Evolutionary conservation across 2,329 filamentous ascomycete genomes (phyloP).

Genomic region (Penicillium sp.): DNA sequence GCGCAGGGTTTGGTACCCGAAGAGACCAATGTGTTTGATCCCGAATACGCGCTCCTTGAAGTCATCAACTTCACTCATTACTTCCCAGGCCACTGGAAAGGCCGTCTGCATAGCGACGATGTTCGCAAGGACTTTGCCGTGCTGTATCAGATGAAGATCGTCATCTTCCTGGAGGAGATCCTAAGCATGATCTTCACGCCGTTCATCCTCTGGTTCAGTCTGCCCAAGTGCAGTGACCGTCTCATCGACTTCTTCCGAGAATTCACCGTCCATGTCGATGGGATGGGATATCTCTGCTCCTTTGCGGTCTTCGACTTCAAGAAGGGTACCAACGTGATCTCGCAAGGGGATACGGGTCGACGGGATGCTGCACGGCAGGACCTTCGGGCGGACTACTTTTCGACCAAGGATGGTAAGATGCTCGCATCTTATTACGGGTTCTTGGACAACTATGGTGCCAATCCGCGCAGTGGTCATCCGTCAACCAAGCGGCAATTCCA

Average conservation of each 20-base stretch:
- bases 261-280: slow-evolving; percentile 93
- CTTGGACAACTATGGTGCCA: slow-evolving; percentile 79
- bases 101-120: slow-evolving; percentile 83
- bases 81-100: slow-evolving; percentile 78
- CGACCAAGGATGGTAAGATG: slow-evolving; percentile 95
- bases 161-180: slow-evolving; percentile 88
- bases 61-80: slow-evolving; percentile 92
- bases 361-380: slow-evolving; percentile 42
- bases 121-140: slow-evolving; percentile 82
- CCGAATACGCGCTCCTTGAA: slow-evolving; percentile 75
- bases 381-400: slow-evolving; percentile 82
- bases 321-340: slow-evolving; percentile 57
- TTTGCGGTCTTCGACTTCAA: slow-evolving; percentile 97
- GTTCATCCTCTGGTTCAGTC: slow-evolving; percentile 73
- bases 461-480: no score
- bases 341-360: slow-evolving; percentile 31
- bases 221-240: slow-evolving; percentile 80
- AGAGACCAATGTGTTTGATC: slow-evolving; percentile 82
- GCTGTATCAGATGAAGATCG: slow-evolving; percentile 82
- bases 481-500: slow-evolving; percentile 55
- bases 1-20: slow-evolving; percentile 76
- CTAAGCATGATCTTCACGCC: slow-evolving; percentile 87
- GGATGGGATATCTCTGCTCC: slow-evolving; percentile 89
- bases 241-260: slow-evolving; percentile 97
- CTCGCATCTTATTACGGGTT: slow-evolving; percentile 94